phyloP scores from a whole-genome alignment of 2,329 filamentous ascomycete species.

The Kalmusia sp. region DNA sequence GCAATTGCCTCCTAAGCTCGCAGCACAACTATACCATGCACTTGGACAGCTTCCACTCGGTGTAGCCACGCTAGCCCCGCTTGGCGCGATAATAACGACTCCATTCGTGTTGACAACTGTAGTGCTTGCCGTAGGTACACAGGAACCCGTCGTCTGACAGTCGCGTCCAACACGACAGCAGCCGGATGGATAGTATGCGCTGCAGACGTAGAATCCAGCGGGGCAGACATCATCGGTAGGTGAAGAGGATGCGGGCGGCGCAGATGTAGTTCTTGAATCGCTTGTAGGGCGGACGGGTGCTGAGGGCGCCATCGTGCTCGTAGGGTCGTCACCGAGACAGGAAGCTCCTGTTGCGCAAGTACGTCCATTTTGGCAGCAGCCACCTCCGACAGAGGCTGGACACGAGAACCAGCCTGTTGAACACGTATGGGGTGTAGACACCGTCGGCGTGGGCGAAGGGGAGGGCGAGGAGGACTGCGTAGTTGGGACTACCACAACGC shows the following conservation, averaged over 20 bases:
- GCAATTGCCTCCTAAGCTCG: constrained; percentile 75
- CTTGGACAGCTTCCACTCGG: constrained; percentile 67
- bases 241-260: constrained; percentile 85
- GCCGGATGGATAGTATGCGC: constrained; percentile 78
- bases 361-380: constrained; percentile 56
- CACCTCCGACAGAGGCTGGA: constrained; percentile 55
- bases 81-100: constrained; percentile 73
- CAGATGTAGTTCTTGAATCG: constrained; percentile 60
- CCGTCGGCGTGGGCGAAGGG: constrained; percentile 16
- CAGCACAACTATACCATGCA: constrained; percentile 80
- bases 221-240: constrained; percentile 72
- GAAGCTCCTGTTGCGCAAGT: constrained; percentile 50
- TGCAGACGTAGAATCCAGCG: constrained; percentile 90
- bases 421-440: constrained; percentile 42
- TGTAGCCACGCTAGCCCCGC: constrained; percentile 52
- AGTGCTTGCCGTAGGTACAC: constrained; percentile 66
- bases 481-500: constrained; percentile 48
- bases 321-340: constrained; percentile 45
- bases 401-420: constrained; percentile 55
- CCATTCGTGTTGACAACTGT: constrained; percentile 71
- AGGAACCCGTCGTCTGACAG: constrained; percentile 78
- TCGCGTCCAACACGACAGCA: constrained; percentile 90
- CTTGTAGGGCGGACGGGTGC: constrained; percentile 54
- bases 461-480: constrained; percentile 25
- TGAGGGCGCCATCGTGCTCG: constrained; percentile 44